Percentiles rank a stretch among this genome's conserved stretches.
phyloP scores from a whole-genome alignment of 73 alveolate genomes.

The Paramecium sexaurelia region DNA sequence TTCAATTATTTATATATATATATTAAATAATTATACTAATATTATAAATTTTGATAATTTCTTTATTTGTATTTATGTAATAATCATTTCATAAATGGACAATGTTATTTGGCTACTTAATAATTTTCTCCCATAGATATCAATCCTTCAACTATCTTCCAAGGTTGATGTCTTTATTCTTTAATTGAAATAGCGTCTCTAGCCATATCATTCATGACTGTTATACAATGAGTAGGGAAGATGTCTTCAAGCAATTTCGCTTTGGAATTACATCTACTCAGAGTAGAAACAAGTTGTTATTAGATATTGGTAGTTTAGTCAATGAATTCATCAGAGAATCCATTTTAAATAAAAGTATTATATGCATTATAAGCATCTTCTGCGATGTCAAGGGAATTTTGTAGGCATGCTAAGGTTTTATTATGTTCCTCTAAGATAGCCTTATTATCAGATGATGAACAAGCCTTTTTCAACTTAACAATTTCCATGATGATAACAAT shows the following conservation, averaged over 20 bases:
- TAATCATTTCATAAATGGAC: not conserved
- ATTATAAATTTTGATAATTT: too few relatives aligned
- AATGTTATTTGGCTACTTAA: not conserved
- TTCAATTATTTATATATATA: too few relatives aligned
- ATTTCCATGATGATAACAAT: conserved; percentile 20
- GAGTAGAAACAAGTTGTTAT: not conserved
- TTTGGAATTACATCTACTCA: not conserved
- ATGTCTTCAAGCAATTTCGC: not conserved
- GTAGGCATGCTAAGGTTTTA: not conserved
- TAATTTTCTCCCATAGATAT: not conserved
- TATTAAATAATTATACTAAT: too few relatives aligned
- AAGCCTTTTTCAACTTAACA: not conserved
- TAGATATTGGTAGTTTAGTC: not conserved
- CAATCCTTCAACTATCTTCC: not conserved
- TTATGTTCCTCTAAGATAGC: not conserved
- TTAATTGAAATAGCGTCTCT: not conserved
- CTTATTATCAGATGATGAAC: not conserved
- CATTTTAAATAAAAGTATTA: not conserved
- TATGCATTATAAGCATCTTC: conserved; percentile 16
- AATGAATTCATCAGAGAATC: not conserved
- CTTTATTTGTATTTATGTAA: not conserved
- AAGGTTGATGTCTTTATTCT: not conserved
- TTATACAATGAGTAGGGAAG: not conserved
- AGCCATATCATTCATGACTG: not conserved
- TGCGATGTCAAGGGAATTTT: not conserved